These are phyloP conservation scores for Mycotypha africana DNA, from an alignment of 371 early-diverging fungal species.

Conservation along the genomic window DNA sequence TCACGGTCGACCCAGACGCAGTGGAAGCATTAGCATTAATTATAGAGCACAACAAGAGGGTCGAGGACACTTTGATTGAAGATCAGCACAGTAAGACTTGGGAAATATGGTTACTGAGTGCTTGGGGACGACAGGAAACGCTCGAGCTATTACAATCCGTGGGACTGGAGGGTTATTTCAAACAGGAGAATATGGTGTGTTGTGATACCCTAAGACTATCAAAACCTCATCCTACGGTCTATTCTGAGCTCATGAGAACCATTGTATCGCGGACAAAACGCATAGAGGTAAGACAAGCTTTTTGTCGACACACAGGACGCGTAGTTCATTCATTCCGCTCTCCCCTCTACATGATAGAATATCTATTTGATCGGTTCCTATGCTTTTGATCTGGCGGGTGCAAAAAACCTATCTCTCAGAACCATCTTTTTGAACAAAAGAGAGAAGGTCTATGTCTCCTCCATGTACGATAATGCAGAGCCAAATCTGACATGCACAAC, in stretches of 20 bases:
- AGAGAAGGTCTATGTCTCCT: conserved; percentile 19
- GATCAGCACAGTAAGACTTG: conserved; percentile 15
- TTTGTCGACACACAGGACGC: not conserved
- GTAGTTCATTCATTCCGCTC: not conserved
- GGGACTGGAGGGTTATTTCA: not conserved
- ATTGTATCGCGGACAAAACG: conserved; percentile 26
- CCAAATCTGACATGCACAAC: too few species aligned
- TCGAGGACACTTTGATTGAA: not conserved
- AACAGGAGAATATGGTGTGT: conserved; percentile 14
- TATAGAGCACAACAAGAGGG: not conserved
- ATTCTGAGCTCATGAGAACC: conserved; percentile 34
- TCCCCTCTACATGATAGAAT: conserved; percentile 11
- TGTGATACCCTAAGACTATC: conserved; percentile 33
- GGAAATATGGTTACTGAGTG: conserved; percentile 32
- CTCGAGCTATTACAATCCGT: conserved; percentile 4
- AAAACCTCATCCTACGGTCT: conserved; percentile 41
- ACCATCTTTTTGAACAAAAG: conserved; percentile 27
- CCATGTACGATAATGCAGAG: conserved; percentile 21
- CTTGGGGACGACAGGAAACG: conserved; percentile 13
- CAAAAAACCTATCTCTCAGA: conserved; percentile 28
- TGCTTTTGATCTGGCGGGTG: conserved; percentile 37
- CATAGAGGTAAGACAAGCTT: conserved; percentile 35
- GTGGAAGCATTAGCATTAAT: not conserved
- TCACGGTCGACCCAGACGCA: conserved; percentile 4
- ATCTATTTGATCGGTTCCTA: conserved; percentile 31